Base-by-base conservation (phyloP, 441 rosid genomes). In the Erysimum cheiri region DNA sequence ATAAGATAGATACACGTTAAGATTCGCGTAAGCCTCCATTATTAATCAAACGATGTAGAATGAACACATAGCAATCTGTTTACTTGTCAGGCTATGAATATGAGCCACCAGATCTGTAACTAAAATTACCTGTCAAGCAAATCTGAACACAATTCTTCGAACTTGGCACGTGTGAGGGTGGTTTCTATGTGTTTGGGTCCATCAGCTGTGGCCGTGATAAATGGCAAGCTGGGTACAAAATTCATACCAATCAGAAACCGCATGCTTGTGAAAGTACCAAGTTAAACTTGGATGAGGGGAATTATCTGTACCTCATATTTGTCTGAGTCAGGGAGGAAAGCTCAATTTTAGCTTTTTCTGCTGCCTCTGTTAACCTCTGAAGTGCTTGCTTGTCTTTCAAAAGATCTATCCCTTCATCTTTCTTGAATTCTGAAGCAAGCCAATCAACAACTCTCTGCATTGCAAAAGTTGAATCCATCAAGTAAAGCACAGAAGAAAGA, bases 311-410 rank as follows among this genome's bases (percentile, higher is more conserved):
- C 79, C 69, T 83, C 68, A 71, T 60, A 44, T 90, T 94, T 46
- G 99, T 66, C 65, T 92, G 99, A 33, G 98, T 84, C 77, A 94
- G 74, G 32, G 99, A 81, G 13, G 99, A 94, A 33, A 94, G 85
- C 83, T 94, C 98, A 86, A 94, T 92, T 69, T 94, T 94, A 48
- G 99, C 99, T 73, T 94, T 94, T 85, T 94, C 99, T 8, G 98
- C 98, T 33, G 96, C 85, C 81, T 94, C 99, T 3, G 97, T 94
- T 47, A 92, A 75, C 55, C 99, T 82, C 81, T 92, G 98, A 71
- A 94, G 96, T 36, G 99, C 98, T 82, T 94, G 99, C 49, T 92
- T 94, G 82, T 94, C 99, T 83, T 92, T 92, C 78, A 92, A 44
- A 74, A 94, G 96, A 78, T 94, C 90, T 24, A 94, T 87, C 36